Conservation (phyloP, 345 rosid species). For the Eucalyptus pauciflora region DNA sequence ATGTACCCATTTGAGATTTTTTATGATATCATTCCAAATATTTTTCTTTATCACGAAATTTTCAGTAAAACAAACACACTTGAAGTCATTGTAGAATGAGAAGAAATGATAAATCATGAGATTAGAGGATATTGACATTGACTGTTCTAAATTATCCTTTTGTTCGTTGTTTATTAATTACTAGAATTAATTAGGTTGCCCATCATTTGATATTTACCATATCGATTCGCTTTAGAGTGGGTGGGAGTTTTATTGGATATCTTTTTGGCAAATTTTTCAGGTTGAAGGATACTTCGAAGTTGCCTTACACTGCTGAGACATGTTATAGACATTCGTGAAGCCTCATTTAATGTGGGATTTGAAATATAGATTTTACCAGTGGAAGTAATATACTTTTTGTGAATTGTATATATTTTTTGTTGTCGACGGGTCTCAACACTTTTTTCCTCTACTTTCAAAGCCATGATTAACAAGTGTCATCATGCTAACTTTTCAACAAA, state of each 20-base stretch:
- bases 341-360: background rate
- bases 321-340: background rate
- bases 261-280: background rate
- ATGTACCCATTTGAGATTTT: accelerated
- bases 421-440: background rate
- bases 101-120: background rate
- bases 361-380: background rate
- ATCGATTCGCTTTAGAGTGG: background rate
- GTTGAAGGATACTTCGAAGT: background rate
- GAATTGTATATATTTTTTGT: background rate
- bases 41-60: background rate
- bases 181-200: background rate
- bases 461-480: background rate
- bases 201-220: background rate
- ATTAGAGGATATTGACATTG: background rate
- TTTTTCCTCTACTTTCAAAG: background rate
- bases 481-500: background rate
- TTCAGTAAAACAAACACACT: accelerated
- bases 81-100: background rate
- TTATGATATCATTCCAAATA: accelerated
- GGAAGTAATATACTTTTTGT: background rate
- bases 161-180: background rate
- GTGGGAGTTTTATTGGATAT: background rate
- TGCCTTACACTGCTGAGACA: background rate
- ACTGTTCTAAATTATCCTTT: background rate